A percentile compares a stretch with the other conserved stretches of the same genome.
Conservation (phyloP, 2,329 filamentous ascomycete species). For the Myriosclerotinia curreyana region DNA sequence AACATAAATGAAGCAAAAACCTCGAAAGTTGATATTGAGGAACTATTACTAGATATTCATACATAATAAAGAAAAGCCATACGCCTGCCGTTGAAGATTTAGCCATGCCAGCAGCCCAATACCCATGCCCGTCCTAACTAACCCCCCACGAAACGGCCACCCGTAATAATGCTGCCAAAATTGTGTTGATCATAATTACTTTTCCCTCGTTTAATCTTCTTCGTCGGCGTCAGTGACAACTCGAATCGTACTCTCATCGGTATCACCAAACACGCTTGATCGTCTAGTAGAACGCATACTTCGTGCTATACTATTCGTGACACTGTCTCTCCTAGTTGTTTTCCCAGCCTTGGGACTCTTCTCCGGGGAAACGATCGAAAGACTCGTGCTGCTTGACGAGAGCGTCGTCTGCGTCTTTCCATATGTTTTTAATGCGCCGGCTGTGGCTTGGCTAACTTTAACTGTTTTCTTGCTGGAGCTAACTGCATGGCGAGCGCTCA, state of each 20-base stretch:
- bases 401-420: conserved; percentile 31
- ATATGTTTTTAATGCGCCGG: conserved; percentile 33
- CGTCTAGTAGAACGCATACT: conserved; percentile 25
- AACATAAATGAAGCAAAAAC: not conserved
- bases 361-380: conserved; percentile 29
- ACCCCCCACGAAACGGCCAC: conserved; percentile 12
- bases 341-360: conserved; percentile 22
- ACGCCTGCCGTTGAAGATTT: conserved; percentile 34
- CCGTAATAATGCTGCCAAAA: conserved; percentile 17
- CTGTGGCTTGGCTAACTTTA: conserved; percentile 28
- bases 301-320: conserved; percentile 25
- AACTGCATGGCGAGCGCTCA: conserved; percentile 30
- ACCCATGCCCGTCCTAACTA: conserved; percentile 22
- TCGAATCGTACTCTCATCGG: conserved; percentile 30
- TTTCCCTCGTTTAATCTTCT: conserved; percentile 9
- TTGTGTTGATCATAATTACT: conserved; percentile 6
- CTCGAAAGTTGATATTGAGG: conserved; percentile 17
- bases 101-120: conserved; percentile 24
- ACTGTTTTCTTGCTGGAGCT: conserved; percentile 25
- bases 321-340: conserved; percentile 22
- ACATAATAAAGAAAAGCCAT: conserved; percentile 27
- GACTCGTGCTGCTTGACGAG: conserved; percentile 31
- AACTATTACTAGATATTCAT: conserved; percentile 32
- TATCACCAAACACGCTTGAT: conserved; percentile 17
- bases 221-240: conserved; percentile 26